A percentile compares a stretch with the other conserved stretches of the same genome.
phyloP scores from a whole-genome alignment of 352 stramenopile genomes.

The Pythium oligandrum region DNA sequence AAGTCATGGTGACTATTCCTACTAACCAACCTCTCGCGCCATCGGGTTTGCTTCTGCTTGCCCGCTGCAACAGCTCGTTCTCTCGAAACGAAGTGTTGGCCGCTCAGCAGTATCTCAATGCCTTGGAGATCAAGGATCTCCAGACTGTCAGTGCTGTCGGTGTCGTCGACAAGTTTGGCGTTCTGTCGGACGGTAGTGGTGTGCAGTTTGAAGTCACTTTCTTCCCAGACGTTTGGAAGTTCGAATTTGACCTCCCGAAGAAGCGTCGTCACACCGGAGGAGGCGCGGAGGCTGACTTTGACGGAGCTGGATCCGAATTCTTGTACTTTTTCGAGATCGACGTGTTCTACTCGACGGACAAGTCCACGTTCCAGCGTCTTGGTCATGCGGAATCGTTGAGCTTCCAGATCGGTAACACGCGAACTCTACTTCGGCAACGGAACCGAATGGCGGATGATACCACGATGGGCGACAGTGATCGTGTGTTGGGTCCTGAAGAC shows the following conservation, averaged over 20 bases:
- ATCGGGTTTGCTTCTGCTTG: slow-evolving; percentile 49
- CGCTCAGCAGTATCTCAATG: slow-evolving; percentile 39
- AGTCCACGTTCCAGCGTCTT: slow-evolving; percentile 51
- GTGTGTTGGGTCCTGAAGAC: slow-evolving; percentile 36
- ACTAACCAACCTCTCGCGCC: slow-evolving; percentile 28
- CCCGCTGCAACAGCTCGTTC: slow-evolving; percentile 83
- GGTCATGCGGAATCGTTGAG: slow-evolving; percentile 69
- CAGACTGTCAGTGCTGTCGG: slow-evolving; percentile 65
- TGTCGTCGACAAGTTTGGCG: slow-evolving; percentile 49
- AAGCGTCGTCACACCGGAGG: slow-evolving; percentile 56
- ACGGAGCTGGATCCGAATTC: slow-evolving; percentile 53
- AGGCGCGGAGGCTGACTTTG: slow-evolving; percentile 25
- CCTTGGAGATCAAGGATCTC: slow-evolving; percentile 63
- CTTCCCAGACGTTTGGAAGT: slow-evolving; percentile 88
- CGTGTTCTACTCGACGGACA: slow-evolving; percentile 67
- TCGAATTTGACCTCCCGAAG: slow-evolving; percentile 85
- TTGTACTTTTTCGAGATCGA: slow-evolving; percentile 87
- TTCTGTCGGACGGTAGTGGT: slow-evolving; percentile 26
- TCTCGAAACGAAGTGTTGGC: slow-evolving; percentile 57
- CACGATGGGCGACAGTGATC: slow-evolving; percentile 32
- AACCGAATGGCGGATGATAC: slow-evolving; percentile 70
- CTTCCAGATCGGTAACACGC: slow-evolving; percentile 85
- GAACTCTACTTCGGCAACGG: slow-evolving; percentile 74
- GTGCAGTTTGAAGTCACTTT: slow-evolving; percentile 82
- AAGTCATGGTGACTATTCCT: slow-evolving; percentile 59